These are phyloP conservation scores for Dendrothele bispora DNA, from an alignment of 768 basidiomycete genomes.

Conservation along the genomic window DNA sequence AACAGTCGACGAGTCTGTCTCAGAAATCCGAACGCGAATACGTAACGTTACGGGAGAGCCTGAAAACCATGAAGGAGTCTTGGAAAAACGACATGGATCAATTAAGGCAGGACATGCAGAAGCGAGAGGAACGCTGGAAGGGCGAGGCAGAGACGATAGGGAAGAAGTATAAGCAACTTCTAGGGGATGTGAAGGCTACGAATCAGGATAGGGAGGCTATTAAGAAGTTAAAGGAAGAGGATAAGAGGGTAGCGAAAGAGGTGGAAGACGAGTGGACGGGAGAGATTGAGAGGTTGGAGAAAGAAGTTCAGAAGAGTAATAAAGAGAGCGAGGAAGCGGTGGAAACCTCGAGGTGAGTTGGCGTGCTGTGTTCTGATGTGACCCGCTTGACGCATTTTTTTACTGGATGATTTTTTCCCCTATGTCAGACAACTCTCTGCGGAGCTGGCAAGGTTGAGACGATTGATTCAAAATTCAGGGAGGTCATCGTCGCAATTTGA, in stretches of 20 bases:
- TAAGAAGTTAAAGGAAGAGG: constrained; percentile 49
- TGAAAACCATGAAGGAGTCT: constrained; percentile 69
- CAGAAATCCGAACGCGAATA: constrained; percentile 86
- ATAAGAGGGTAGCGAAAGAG: constrained; percentile 48
- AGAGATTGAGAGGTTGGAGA: constrained; percentile 55
- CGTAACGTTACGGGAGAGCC: constrained; percentile 70
- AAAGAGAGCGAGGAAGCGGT: constrained; percentile 57
- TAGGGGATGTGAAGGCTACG: constrained; percentile 61
- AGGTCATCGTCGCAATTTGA: constrained; percentile 18
- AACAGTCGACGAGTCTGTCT: constrained; percentile 74
- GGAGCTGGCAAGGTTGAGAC: constrained; percentile 67
- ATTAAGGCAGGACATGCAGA: constrained; percentile 72
- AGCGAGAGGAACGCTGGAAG: constrained; percentile 68
- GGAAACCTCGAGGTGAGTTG: constrained; percentile 61
- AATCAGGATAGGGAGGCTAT: constrained; percentile 47
- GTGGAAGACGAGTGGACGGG: constrained; percentile 62
- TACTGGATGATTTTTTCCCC: constrained; percentile 8
- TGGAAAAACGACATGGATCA: constrained; percentile 76
- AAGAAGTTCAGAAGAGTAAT: constrained; percentile 51
- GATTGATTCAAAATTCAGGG: constrained; percentile 66
- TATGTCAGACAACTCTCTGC: constrained; percentile 50
- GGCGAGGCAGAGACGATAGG: constrained; percentile 67
- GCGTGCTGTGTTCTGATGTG: not conserved
- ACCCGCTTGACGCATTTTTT: no score
- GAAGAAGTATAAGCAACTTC: constrained; percentile 65